Evolutionary conservation across 2,329 filamentous ascomycete genomes (phyloP), one percentile per base, ranked within the genome.

Genomic region (Calonectria crousiana): DNA sequence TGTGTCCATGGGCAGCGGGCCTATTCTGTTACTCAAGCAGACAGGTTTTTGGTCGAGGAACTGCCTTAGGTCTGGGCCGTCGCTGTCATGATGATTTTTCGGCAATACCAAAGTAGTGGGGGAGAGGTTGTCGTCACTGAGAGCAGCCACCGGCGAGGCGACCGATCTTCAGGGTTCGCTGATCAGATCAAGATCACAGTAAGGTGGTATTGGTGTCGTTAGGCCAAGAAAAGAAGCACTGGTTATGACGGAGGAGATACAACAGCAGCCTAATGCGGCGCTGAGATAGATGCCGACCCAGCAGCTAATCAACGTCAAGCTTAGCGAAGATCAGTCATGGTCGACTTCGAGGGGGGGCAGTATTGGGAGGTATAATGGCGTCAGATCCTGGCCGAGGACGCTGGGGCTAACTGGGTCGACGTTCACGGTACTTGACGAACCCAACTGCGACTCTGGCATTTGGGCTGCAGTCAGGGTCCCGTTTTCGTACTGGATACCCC

Each of bases 131-230:
- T 77, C 64, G 72, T 73, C 67, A 76, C 64, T 51, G 71, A 78
- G 75, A 68, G 69, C 71, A 72, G 69, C 70, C 60, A 73, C 69
- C 60, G n/a, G 20, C 49, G 60, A 71, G 72, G 72, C 65, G 62
- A 74, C 67, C 73, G 79, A 79, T 79, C 74, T 77, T 76, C 74
- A 79, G 79, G 75, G 73, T 78, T 81, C 77, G 78, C 69, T 75
- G 77, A 80, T 79, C 78, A 72, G 74, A 62, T 11, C 56, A 38
- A 41, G 5, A 41, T 34, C 16, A 62, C n/a, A 41, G 34, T 62
- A 47, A 67, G 51, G 34, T 23, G 51, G 32, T 32, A 20, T 20
- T 23, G 51, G 32, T 32, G 18, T 20, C 23, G 56, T 66, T 30
- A 11, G 60, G 41, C 26, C 52, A 36, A 62, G 70, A 58, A 53